These are phyloP conservation scores for Fusarium pseudocircinatum DNA, from an alignment of 2,329 filamentous ascomycete species.

Conservation along the genomic window DNA sequence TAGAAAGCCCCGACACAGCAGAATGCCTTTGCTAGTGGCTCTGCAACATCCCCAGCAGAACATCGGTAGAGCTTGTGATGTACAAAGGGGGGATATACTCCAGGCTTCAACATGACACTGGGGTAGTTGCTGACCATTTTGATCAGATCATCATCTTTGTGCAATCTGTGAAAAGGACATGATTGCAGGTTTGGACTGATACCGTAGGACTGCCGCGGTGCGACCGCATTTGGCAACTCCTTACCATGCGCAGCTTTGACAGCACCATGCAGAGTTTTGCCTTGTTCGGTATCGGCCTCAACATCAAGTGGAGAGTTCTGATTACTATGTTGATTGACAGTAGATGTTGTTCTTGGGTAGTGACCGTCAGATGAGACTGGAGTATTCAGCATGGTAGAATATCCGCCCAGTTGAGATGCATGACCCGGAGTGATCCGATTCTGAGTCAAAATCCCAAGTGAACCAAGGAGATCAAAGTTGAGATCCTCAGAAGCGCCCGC, in stretches of 20 bases:
- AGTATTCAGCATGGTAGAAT: not conserved
- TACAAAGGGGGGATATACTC: not conserved
- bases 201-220: not conserved
- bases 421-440: not conserved
- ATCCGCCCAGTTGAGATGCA: not conserved
- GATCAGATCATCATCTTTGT: not conserved
- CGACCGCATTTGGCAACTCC: not conserved
- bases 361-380: not conserved
- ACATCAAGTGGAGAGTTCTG: not conserved
- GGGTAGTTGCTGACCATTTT: not conserved
- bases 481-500: not conserved
- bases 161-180: not conserved
- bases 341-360: not conserved
- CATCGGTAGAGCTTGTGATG: not conserved
- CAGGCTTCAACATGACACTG: not conserved
- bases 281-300: not conserved
- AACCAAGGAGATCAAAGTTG: not conserved
- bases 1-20: not conserved
- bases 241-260: not conserved
- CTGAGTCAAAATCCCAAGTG: not conserved
- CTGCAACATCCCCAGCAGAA: not conserved
- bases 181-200: not conserved
- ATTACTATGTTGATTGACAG: not conserved
- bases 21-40: not conserved
- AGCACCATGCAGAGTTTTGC: not conserved